A percentile compares a stretch with the other conserved stretches of the same genome.
Conservation (phyloP, 1,284 basidiomycete species). For the Exobasidium cylindrosporum region DNA sequence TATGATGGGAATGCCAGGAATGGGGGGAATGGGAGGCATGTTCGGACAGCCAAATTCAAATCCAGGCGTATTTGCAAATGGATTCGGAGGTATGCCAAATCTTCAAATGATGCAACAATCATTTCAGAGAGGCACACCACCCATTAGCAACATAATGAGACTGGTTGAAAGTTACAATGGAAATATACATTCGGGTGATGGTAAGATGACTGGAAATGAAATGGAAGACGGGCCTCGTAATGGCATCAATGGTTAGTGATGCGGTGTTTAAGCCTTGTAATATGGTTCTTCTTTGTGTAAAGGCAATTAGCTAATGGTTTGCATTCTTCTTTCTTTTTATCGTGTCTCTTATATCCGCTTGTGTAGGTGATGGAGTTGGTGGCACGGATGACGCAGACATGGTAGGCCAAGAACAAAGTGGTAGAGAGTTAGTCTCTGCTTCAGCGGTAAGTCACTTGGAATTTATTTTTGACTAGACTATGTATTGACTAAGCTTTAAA, state of each 20-base stretch:
- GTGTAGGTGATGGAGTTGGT: no score
- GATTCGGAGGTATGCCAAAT: conserved; percentile 3
- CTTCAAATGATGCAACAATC: conserved; percentile 8
- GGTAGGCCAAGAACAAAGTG: no score
- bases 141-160: not conserved
- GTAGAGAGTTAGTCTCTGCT: no score
- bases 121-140: not conserved
- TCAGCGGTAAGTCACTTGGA: no score
- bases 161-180: not conserved
- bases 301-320: no score
- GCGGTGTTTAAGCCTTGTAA: no score
- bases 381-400: no score
- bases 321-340: no score
- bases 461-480: no score
- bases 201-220: not conserved
- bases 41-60: not conserved
- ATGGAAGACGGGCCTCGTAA: not conserved
- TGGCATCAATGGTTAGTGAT: not conserved
- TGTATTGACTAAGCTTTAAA: no score
- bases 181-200: not conserved
- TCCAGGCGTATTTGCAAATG: not conserved
- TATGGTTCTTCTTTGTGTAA: no score
- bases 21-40: not conserved
- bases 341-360: no score
- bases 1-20: conserved; percentile 1